These are phyloP conservation scores for Colletotrichum godetiae DNA, from an alignment of 2,329 filamentous ascomycete species.

Conservation along the genomic window DNA sequence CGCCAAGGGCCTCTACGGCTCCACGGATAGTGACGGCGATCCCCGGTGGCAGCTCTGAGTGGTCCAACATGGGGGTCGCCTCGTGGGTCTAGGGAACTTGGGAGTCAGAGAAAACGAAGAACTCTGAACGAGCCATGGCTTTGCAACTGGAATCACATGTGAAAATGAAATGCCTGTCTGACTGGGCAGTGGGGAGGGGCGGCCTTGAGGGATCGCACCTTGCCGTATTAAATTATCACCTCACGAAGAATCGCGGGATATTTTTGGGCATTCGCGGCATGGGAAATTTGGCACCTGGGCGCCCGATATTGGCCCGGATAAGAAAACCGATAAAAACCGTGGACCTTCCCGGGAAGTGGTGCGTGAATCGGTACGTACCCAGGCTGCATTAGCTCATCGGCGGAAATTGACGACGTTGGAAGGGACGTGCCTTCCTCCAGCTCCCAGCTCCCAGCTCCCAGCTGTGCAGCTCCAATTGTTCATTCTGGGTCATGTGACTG, in stretches of 20 bases:
- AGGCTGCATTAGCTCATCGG: not conserved
- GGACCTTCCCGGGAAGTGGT: not conserved
- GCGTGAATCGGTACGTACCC: not conserved
- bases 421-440: not conserved
- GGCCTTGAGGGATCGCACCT: not conserved
- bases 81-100: conserved; percentile 20
- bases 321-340: conserved; percentile 12
- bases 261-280: not conserved
- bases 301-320: conserved; percentile 27
- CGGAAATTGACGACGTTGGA: not conserved
- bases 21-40: conserved; percentile 31
- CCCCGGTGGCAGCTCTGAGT: conserved; percentile 25
- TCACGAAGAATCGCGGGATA: not conserved
- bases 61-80: conserved; percentile 11
- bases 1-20: conserved; percentile 23
- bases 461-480: not conserved
- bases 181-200: not conserved
- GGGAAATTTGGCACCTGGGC: not conserved
- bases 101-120: conserved; percentile 28
- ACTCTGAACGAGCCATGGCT: conserved; percentile 25
- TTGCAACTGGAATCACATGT: conserved; percentile 36
- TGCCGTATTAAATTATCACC: conserved; percentile 18
- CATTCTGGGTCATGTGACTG: conserved; percentile 22
- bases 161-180: conserved; percentile 19
- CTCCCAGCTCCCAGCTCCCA: no score